Percentiles rank a stretch among this genome's conserved stretches.
Evolutionary conservation across 345 rosid species (phyloP).

Genomic region (Salix koriyanagi): DNA sequence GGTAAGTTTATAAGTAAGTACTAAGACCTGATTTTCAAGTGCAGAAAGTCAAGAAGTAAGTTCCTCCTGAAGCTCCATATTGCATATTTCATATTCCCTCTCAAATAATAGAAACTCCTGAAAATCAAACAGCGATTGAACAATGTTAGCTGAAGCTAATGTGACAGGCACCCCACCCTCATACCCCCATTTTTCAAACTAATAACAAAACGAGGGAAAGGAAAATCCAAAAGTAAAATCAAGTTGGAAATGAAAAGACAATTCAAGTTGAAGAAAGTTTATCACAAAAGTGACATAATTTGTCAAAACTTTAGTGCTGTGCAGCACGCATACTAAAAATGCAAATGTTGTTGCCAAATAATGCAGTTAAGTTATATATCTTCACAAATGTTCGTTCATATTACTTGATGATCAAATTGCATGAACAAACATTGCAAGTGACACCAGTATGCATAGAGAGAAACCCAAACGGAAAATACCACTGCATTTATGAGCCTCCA

Average conservation of each 20-base stretch:
- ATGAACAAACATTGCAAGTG: not conserved
- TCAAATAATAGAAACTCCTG: constrained; percentile 87
- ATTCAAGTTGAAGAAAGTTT: not conserved
- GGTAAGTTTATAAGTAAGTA: not conserved
- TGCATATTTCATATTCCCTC: constrained; percentile 71
- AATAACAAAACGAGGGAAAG: not conserved
- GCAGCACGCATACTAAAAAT: not conserved
- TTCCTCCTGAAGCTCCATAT: constrained; percentile 70
- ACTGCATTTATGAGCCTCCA: not conserved
- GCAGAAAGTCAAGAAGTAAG: constrained; percentile 18
- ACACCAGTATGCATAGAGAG: not conserved
- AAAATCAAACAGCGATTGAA: not conserved
- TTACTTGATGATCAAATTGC: not conserved
- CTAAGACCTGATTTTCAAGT: not conserved
- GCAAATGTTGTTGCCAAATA: not conserved
- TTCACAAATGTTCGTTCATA: not conserved
- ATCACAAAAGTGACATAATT: not conserved
- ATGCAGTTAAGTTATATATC: not conserved
- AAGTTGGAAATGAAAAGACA: not conserved
- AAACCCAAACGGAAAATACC: not conserved
- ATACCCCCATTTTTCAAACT: not conserved
- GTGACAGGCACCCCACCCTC: not conserved
- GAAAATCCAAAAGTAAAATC: not conserved
- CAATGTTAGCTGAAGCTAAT: constrained; percentile 2
- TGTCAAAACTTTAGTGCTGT: not conserved